These are phyloP conservation scores for Candolleomyces efflorescens DNA, from an alignment of 768 basidiomycete species.

Conservation along the genomic window DNA sequence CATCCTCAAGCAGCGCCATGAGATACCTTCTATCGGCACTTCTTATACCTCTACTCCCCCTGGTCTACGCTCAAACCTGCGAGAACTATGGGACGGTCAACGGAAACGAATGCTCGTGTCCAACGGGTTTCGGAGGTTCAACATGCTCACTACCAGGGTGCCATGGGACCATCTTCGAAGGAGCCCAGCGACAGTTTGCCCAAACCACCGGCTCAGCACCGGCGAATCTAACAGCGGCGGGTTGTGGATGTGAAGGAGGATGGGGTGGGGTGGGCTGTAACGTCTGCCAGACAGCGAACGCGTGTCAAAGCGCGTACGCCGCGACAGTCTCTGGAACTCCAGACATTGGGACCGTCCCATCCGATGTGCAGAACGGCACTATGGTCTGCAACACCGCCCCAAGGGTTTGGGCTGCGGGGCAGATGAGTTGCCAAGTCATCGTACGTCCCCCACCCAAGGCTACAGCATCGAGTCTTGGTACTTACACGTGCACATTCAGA, in stretches of 20 bases:
- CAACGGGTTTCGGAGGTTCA: slow-evolving; percentile 73
- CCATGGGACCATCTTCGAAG: slow-evolving; percentile 79
- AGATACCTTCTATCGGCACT: neutral
- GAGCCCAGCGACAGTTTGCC: slow-evolving; percentile 50
- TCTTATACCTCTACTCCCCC: slow-evolving; percentile 15
- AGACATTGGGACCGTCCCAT: slow-evolving; percentile 19
- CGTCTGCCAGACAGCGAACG: slow-evolving; percentile 63
- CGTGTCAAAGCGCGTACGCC: slow-evolving; percentile 64
- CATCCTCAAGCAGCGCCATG: neutral
- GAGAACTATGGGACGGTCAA: slow-evolving; percentile 63
- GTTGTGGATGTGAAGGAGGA: slow-evolving; percentile 66
- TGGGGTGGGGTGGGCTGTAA: slow-evolving; percentile 82
- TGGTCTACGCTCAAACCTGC: slow-evolving; percentile 44
- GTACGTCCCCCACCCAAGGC: slow-evolving; percentile 38
- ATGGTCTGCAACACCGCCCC: slow-evolving; percentile 70
- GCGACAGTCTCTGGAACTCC: slow-evolving; percentile 34
- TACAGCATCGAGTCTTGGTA: neutral
- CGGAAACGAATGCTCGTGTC: slow-evolving; percentile 66
- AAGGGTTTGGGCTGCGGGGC: slow-evolving; percentile 70
- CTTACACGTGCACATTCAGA: slow-evolving; percentile 39
- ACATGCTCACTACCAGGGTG: slow-evolving; percentile 70
- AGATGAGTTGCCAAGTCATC: slow-evolving; percentile 81
- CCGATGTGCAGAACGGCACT: slow-evolving; percentile 48
- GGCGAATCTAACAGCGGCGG: slow-evolving; percentile 62
- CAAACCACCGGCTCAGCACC: slow-evolving; percentile 36